These are phyloP conservation scores for Tolypocladium inflatum DNA, from an alignment of 2,329 filamentous ascomycete genomes.

Conservation along the genomic window DNA sequence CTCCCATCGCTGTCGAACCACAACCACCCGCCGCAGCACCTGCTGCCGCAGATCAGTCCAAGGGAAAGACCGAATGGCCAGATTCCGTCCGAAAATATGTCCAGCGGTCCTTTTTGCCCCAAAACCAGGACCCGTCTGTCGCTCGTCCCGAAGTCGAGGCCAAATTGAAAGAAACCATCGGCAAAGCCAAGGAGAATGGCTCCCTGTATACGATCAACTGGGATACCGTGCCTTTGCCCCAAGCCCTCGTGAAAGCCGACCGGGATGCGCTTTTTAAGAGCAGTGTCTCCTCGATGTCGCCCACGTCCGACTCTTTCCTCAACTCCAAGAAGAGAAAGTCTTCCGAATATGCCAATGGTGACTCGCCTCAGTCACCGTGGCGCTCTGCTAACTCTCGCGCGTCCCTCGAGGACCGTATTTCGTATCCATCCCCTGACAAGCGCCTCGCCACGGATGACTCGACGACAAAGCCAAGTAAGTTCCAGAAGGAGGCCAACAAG, in stretches of 20 bases:
- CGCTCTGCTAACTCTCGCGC: slow-evolving; percentile 54
- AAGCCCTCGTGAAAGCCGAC: slow-evolving; percentile 70
- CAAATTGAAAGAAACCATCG: slow-evolving; percentile 81
- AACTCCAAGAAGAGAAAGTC: slow-evolving; percentile 77
- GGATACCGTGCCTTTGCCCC: slow-evolving; percentile 74
- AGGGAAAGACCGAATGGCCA: slow-evolving; percentile 69
- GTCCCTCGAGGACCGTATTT: slow-evolving; percentile 66
- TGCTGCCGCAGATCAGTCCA: slow-evolving; percentile 23
- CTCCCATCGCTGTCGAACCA: slow-evolving; percentile 16
- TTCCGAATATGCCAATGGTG: slow-evolving; percentile 46
- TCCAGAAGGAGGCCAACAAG: slow-evolving; percentile 79
- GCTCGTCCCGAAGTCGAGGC: slow-evolving; percentile 63
- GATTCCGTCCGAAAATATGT: slow-evolving; percentile 80
- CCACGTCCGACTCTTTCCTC: slow-evolving; percentile 16
- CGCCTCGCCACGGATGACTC: slow-evolving; percentile 35
- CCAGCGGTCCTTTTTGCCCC: slow-evolving; percentile 72
- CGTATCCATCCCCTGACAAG: slow-evolving; percentile 41
- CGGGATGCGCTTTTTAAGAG: slow-evolving; percentile 40
- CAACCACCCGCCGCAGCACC: slow-evolving; percentile 19
- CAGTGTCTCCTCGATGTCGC: slow-evolving; percentile 16
- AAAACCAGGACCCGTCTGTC: slow-evolving; percentile 57
- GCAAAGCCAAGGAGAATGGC: slow-evolving; percentile 64
- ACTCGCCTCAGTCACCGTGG: slow-evolving; percentile 58
- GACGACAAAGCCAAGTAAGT: slow-evolving; percentile 67
- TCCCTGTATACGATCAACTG: slow-evolving; percentile 70